Evolutionary conservation across 225 moss, liverwort and hornwort species (phyloP), one percentile per base, ranked within the genome.

Genomic region (Anthoceros angustus): DNA sequence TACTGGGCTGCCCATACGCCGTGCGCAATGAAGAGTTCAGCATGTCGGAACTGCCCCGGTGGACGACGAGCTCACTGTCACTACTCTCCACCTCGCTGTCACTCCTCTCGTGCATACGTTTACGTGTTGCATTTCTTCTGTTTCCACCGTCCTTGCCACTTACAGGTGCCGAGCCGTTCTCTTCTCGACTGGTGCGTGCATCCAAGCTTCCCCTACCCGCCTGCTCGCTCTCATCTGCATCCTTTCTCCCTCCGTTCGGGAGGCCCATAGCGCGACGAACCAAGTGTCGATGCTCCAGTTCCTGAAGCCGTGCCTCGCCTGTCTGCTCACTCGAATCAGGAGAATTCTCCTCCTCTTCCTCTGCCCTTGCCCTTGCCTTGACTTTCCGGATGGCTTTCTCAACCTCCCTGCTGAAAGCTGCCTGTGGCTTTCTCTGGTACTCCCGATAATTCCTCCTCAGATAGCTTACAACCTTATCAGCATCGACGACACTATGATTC

Each of bases 401-500:
- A 8, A 90, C 71, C n/a, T 88, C 84, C 72, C 88, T 91, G 20
- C 85, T 80, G 60, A 91, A 90, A 0, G 86, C 83, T 18, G 76
- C 83, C 41, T 75, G 63, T 62, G 80, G 86, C 70, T 90, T 90
- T 55, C 94, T 84, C 14, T 68, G 73, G 63, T 95, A 95, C 80
- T 90, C 90, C 0, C 80, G 80, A 40, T 81, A 88, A 69, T 79
- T 77, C 21, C 74, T 75, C 48, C 83, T 82, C 74, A 95, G 67
- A 70, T 79, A 84, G 48, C 86, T 85, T 9, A 90, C 70, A n/a
- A 83, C 80, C 11, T 49, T 74, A 43, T 90, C 88, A 49, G 86
- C 75, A 26, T 95, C 86, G 25, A 72, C 76, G 32, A 95, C 40
- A 39, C 74, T 71, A 64, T 86, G 80, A 68, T 82, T 85, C 25